These are phyloP conservation scores for Globisporangium apiculatum DNA, from an alignment of 352 stramenopile genomes.

Conservation along the genomic window DNA sequence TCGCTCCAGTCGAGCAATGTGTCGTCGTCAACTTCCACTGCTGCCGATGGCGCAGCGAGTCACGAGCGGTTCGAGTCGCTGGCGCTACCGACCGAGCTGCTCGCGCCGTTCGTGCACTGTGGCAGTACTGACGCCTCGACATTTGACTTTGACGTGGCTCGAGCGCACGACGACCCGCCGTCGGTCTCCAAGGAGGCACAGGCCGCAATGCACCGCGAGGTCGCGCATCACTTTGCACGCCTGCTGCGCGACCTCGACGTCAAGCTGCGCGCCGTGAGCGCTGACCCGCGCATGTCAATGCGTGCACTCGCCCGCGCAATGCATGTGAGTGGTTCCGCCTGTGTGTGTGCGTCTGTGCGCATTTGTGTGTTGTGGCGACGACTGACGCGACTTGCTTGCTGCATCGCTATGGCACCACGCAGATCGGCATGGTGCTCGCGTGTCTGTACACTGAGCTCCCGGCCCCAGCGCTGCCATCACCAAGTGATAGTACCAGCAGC, in stretches of 20 bases:
- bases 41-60: slow-evolving; percentile 3
- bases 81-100: slow-evolving; percentile 7
- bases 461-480: slow-evolving; percentile 3
- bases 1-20: slow-evolving; percentile 4
- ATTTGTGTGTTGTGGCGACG: not conserved
- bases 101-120: slow-evolving; percentile 1
- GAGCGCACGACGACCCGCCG: slow-evolving; percentile 11
- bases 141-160: not conserved
- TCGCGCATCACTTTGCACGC: slow-evolving; percentile 23
- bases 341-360: not conserved
- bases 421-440: slow-evolving; percentile 35
- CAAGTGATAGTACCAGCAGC: not conserved
- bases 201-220: slow-evolving; percentile 17
- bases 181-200: slow-evolving; percentile 27
- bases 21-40: too few species aligned
- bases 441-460: slow-evolving; percentile 24
- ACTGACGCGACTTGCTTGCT: not conserved
- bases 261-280: slow-evolving; percentile 22
- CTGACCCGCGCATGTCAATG: slow-evolving; percentile 22
- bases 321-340: slow-evolving; percentile 22
- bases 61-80: slow-evolving; percentile 19
- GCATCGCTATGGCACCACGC: not conserved
- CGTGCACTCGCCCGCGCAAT: slow-evolving; percentile 26
- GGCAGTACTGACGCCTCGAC: not conserved
- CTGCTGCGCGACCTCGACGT: slow-evolving; percentile 35